Evolutionary conservation across 345 rosid genomes (phyloP).

Genomic region (Boechera stricta): DNA sequence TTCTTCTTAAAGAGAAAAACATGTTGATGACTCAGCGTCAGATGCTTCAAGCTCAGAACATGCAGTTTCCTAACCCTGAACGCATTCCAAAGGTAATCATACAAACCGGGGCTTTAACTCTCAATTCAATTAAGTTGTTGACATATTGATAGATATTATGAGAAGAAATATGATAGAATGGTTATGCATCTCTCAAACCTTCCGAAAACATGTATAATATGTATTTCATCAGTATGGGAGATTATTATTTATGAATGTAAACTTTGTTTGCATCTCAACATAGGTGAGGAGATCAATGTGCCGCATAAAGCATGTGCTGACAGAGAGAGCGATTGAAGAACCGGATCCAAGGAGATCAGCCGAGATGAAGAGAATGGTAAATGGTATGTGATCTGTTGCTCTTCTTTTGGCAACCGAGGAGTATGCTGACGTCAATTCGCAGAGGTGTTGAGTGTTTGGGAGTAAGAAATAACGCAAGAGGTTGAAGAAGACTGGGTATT

Average conservation of each 20-base stretch:
- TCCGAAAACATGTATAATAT: neutral
- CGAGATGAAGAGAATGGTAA: constrained; percentile 91
- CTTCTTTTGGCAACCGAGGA: neutral
- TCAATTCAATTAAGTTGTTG: neutral
- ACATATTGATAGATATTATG: neutral
- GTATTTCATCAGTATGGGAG: neutral
- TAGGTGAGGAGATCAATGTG: constrained; percentile 92
- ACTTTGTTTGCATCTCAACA: constrained; percentile 9
- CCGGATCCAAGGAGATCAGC: constrained; percentile 84
- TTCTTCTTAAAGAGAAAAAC: constrained; percentile 91
- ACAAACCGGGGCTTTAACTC: neutral
- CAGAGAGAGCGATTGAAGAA: constrained; percentile 89
- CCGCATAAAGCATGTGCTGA: constrained; percentile 85
- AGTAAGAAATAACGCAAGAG: constrained; percentile 4
- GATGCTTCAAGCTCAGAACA: constrained; percentile 90
- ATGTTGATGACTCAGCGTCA: constrained; percentile 97
- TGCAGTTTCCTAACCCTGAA: constrained; percentile 92
- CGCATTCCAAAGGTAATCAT: constrained; percentile 85
- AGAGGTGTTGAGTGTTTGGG: neutral
- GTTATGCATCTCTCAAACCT: neutral
- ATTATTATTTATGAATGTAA: neutral
- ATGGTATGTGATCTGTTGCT: constrained; percentile 59
- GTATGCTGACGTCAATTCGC: neutral
- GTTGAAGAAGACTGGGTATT: neutral
- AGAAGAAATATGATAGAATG: neutral